Conservation (phyloP, 2,329 filamentous ascomycete genomes). For the Fusarium floridanum region DNA sequence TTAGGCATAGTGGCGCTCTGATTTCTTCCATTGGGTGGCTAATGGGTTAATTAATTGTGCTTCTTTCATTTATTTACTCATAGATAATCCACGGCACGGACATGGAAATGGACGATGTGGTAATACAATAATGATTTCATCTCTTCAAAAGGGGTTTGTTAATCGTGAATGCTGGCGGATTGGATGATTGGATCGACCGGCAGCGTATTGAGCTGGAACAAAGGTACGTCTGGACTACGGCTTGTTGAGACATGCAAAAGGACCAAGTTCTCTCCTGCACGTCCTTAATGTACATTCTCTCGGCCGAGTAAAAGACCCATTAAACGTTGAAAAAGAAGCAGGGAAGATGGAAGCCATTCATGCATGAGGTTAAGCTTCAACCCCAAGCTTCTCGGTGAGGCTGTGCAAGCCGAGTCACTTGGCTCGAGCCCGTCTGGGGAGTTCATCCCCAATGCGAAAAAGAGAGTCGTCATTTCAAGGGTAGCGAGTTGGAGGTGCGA, state of each 20-base stretch:
- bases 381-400: not conserved
- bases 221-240: not conserved
- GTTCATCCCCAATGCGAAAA: not conserved
- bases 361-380: not conserved
- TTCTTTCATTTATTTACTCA: not conserved
- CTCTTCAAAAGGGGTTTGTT: not conserved
- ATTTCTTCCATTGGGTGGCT: not conserved
- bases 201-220: not conserved
- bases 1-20: not conserved
- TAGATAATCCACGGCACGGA: not conserved
- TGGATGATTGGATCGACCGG: not conserved
- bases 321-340: not conserved
- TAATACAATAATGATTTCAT: constrained; percentile 5
- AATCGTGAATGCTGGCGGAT: not conserved
- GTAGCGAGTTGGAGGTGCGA: not conserved
- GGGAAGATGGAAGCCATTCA: not conserved
- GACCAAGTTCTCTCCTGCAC: not conserved
- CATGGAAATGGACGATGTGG: not conserved
- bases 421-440: not conserved
- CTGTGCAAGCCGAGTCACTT: not conserved
- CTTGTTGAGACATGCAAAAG: not conserved
- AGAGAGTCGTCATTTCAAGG: not conserved
- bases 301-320: not conserved
- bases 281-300: not conserved
- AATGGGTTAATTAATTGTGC: not conserved